Evolutionary conservation across 2,329 filamentous ascomycete genomes (phyloP).

Genomic region (Aspergillus alliaceus): DNA sequence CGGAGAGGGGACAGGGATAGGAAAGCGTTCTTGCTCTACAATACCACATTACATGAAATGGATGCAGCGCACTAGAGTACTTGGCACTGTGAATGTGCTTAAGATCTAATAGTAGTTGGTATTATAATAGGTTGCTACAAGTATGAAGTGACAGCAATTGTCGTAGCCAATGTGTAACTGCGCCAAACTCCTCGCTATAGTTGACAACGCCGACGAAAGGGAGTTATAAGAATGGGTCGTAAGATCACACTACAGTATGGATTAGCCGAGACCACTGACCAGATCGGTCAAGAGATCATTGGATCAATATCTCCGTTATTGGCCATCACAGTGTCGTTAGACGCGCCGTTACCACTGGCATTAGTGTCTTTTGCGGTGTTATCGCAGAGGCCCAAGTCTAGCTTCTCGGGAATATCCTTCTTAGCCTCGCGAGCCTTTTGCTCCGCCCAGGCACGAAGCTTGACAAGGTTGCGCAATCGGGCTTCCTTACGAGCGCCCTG

Average conservation of each 20-base stretch:
- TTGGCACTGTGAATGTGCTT: not conserved
- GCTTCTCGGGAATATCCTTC: constrained; percentile 47
- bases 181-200: not conserved
- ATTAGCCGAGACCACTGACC: not conserved
- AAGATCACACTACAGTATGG: not conserved
- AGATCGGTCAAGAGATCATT: constrained; percentile 38
- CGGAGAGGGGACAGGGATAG: too few species aligned
- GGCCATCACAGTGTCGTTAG: constrained; percentile 42
- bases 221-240: not conserved
- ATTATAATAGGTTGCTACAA: not conserved
- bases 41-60: too few species aligned
- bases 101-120: not conserved
- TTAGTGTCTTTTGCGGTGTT: constrained; percentile 21
- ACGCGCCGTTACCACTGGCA: constrained; percentile 28
- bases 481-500: constrained; percentile 75
- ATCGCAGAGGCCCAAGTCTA: constrained; percentile 46
- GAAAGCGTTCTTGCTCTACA: too few species aligned
- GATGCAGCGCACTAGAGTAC: not conserved
- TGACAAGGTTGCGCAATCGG: constrained; percentile 77
- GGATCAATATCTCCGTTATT: constrained; percentile 42
- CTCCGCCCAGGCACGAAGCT: constrained; percentile 84
- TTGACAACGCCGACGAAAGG: constrained; percentile 3
- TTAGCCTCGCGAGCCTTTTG: constrained; percentile 48
- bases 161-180: not conserved
- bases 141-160: not conserved